These are phyloP conservation scores for Boechera retrofracta DNA, from an alignment of 345 rosid genomes.

Conservation along the genomic window DNA sequence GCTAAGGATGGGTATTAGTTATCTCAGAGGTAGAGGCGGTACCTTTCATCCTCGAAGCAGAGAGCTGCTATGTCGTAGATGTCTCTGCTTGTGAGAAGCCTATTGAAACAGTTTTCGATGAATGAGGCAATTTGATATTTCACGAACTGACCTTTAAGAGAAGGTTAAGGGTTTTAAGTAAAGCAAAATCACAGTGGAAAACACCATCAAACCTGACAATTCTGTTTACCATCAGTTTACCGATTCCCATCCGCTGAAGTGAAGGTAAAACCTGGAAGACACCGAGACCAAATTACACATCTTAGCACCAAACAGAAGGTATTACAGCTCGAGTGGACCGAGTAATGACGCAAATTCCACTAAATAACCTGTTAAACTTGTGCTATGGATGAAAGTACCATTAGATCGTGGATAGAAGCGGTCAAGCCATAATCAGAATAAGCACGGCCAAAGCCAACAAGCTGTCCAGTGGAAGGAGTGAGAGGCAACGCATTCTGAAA, in stretches of 20 bases:
- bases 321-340: slow-evolving; percentile 1
- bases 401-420: slow-evolving; percentile 80
- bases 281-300: slow-evolving; percentile 53
- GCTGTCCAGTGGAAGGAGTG: slow-evolving; percentile 57
- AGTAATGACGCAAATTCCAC: slow-evolving; percentile 14
- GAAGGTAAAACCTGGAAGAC: slow-evolving; percentile 79
- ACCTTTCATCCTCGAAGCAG: slow-evolving; percentile 82
- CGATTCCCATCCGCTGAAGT: slow-evolving; percentile 73
- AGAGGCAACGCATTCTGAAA: slow-evolving; percentile 54
- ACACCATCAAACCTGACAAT: slow-evolving; percentile 63
- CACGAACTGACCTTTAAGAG: neutral
- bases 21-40: neutral
- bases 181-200: neutral
- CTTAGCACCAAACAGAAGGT: slow-evolving; percentile 25
- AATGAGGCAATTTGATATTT: neutral
- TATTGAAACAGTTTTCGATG: slow-evolving; percentile 40
- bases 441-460: slow-evolving; percentile 88
- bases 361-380: slow-evolving; percentile 1
- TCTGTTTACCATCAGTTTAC: slow-evolving; percentile 70
- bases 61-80: slow-evolving; percentile 89
- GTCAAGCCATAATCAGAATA: slow-evolving; percentile 84
- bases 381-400: slow-evolving; percentile 51
- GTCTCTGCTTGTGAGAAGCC: slow-evolving; percentile 68
- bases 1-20: neutral
- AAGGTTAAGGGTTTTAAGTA: neutral